Evolutionary conservation across 805 yeast species (phyloP).

Genomic region (Kazachstania martiniae): DNA sequence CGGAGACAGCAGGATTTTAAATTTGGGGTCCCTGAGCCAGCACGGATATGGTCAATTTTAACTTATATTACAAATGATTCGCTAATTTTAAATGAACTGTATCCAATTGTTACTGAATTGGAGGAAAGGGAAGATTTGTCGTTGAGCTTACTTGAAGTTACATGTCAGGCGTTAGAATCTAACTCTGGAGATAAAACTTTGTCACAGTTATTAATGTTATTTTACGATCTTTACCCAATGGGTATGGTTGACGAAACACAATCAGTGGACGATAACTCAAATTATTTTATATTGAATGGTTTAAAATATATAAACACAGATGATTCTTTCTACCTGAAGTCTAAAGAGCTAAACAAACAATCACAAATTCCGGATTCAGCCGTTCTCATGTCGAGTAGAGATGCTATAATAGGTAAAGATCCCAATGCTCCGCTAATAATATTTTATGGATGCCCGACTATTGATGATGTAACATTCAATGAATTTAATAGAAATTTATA

Average conservation of each 20-base stretch:
- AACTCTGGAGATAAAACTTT: too few species aligned
- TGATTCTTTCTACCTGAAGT: slow-evolving; percentile 71
- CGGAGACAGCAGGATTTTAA: background rate
- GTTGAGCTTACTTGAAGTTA: too few species aligned
- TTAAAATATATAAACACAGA: slow-evolving; percentile 48
- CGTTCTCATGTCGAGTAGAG: slow-evolving; percentile 33
- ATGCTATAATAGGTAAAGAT: slow-evolving; percentile 50
- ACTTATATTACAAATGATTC: slow-evolving; percentile 3
- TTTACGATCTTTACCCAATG: slow-evolving; percentile 11
- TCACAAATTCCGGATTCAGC: slow-evolving; percentile 9
- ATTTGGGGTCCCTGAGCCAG: slow-evolving; percentile 6
- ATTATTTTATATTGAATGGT: slow-evolving; percentile 19
- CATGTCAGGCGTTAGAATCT: too few species aligned
- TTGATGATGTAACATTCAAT: slow-evolving; percentile 37
- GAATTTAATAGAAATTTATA: slow-evolving; percentile 48
- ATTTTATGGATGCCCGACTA: slow-evolving; percentile 59
- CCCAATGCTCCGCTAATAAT: slow-evolving; percentile 42
- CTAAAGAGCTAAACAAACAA: slow-evolving; percentile 29
- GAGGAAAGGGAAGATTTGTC: slow-evolving; percentile 2
- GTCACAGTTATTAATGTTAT: slow-evolving; percentile 10
- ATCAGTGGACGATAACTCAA: slow-evolving; percentile 1
- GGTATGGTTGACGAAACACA: slow-evolving; percentile 2
- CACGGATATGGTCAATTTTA: slow-evolving; percentile 9
- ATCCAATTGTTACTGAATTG: slow-evolving; percentile 7
- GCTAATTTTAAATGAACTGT: slow-evolving; percentile 4